Base-by-base conservation (phyloP, 2,329 filamentous ascomycete species). In the Hypoxylon sp. region DNA sequence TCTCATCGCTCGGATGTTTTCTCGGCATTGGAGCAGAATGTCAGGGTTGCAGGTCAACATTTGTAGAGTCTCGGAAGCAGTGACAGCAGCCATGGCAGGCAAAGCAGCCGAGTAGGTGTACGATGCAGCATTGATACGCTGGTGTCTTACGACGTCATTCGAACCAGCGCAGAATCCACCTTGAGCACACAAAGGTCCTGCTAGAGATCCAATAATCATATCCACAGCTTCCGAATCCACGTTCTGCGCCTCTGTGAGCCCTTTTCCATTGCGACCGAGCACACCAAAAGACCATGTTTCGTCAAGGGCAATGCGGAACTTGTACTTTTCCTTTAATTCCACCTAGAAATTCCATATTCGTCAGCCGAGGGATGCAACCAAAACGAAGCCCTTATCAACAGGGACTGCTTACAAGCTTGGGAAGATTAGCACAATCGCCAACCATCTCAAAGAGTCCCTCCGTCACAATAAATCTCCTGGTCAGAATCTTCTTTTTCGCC, bases 251-350 rank as follows among this genome's bases (percentile, higher is more conserved):
- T 99, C 97, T 0, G 96, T 98, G 42, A 98, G 86, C 65, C 96
- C 96, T 57, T 94, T 91, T 19, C 96, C 97, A 26, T 94, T 97
- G 68, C 94, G 88, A 52, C 96, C 96, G 4, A 99, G 87, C 17
- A 98, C 92, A 67, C 95, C 97, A 78, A 98, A 99, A 0, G 94
- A 98, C 91, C 93, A 97, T 1, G 94, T 97, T 84, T 99, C 96
- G 80, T 99, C 96, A 39, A 99, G 90, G 72, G 98, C 97, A 63
- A 99, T 88, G 75, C 96, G 94, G 84, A 98, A 99, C 83, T 98
- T 99, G 87, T 98, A 98, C 80, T 92, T 93, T 73, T 94, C 90
- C 82, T 98, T 98, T 73, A 99, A 86, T 79, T 97, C 95, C 70
- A 98, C 86, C 91, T 93, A 72, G 3, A 52, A 14, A 53, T 17